Evolutionary conservation across 371 early-diverging fungal genomes (phyloP).

Genomic region (Conidiobolus incongruus): DNA sequence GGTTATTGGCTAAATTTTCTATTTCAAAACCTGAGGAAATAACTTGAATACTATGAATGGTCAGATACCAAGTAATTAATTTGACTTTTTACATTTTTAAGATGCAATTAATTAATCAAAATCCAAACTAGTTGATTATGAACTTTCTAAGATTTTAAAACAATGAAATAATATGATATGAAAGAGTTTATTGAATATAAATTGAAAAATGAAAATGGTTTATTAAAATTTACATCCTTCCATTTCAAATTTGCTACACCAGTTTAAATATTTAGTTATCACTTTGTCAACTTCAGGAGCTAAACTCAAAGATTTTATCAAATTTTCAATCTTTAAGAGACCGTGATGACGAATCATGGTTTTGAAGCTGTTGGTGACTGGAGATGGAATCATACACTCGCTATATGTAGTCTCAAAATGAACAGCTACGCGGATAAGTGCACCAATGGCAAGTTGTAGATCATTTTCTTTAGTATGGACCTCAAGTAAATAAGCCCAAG

Average conservation of each 20-base stretch:
- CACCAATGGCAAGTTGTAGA: slow-evolving; percentile 50
- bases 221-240: slow-evolving; percentile 44
- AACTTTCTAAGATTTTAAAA: no score
- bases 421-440: slow-evolving; percentile 55
- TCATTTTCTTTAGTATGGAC: slow-evolving; percentile 57
- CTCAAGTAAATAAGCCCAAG: slow-evolving; percentile 63
- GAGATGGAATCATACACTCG: slow-evolving; percentile 72
- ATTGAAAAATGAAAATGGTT: no score
- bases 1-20: no score
- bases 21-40: no score
- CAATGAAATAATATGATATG: no score
- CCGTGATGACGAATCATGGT: slow-evolving; percentile 62
- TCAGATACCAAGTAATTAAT: no score
- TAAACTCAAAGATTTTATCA: slow-evolving; percentile 66
- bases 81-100: no score
- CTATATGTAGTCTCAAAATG: slow-evolving; percentile 64
- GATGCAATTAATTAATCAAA: no score
- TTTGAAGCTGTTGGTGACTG: slow-evolving; percentile 59
- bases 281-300: slow-evolving; percentile 50
- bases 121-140: no score
- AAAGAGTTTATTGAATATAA: no score
- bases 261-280: slow-evolving; percentile 53
- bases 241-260: slow-evolving; percentile 62
- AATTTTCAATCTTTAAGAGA: slow-evolving; percentile 73
- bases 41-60: no score